These are phyloP conservation scores for Clathrospora elynae DNA, from an alignment of 2,329 filamentous ascomycete species.

Conservation along the genomic window DNA sequence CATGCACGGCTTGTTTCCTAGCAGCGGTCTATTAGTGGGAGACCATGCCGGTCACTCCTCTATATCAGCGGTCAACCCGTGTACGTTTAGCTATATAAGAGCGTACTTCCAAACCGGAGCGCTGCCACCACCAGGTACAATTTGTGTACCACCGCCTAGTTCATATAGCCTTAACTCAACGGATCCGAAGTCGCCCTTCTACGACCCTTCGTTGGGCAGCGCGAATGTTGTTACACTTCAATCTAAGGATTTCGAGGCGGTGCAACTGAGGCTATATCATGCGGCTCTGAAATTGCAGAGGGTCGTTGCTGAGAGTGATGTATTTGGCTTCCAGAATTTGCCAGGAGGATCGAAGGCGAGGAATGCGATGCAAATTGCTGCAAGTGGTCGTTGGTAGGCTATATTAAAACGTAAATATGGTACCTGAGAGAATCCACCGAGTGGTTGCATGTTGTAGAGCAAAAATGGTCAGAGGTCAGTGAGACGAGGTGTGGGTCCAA, in stretches of 20 bases:
- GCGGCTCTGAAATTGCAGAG: slow-evolving; percentile 7
- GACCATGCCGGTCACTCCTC: slow-evolving; percentile 55
- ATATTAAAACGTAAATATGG: not conserved
- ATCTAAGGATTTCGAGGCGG: not conserved
- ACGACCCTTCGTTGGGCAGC: slow-evolving; percentile 20
- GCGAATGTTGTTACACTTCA: not conserved
- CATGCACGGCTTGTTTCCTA: slow-evolving; percentile 51
- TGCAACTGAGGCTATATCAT: slow-evolving; percentile 2
- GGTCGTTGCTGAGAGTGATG: slow-evolving; percentile 8
- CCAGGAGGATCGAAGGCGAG: slow-evolving; percentile 6
- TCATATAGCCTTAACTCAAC: slow-evolving; percentile 48
- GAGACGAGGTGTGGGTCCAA: too few relatives aligned
- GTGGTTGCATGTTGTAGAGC: too few relatives aligned
- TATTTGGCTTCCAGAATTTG: slow-evolving; percentile 13
- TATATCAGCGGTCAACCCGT: slow-evolving; percentile 43
- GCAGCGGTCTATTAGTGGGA: slow-evolving; percentile 53
- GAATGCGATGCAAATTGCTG: not conserved
- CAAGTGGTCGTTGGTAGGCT: not conserved
- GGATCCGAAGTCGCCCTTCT: slow-evolving; percentile 37
- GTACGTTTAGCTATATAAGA: slow-evolving; percentile 41
- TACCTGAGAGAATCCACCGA: not conserved
- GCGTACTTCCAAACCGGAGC: slow-evolving; percentile 50
- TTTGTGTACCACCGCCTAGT: slow-evolving; percentile 51
- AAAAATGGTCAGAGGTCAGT: too few relatives aligned
- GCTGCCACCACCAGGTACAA: slow-evolving; percentile 53